These are phyloP conservation scores for Sparassis latifolia DNA, from an alignment of 1,284 basidiomycete genomes.

Conservation along the genomic window DNA sequence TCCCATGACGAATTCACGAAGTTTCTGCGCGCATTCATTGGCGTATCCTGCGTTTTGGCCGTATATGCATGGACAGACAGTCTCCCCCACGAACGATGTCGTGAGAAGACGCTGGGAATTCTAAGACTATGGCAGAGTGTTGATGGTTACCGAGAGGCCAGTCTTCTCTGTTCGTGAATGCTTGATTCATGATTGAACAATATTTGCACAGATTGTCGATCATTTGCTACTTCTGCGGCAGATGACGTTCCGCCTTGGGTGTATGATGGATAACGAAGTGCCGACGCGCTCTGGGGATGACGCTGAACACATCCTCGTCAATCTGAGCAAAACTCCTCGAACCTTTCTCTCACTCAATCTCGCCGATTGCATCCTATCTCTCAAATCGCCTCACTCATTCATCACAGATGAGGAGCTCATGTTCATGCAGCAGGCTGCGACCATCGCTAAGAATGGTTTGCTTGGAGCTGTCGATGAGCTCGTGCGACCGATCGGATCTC, in stretches of 20 bases:
- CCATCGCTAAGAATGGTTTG: slow-evolving; percentile 59
- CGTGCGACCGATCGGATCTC: slow-evolving; percentile 39
- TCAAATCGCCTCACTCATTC: slow-evolving; percentile 48
- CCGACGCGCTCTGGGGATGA: slow-evolving; percentile 57
- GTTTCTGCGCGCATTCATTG: slow-evolving; percentile 59
- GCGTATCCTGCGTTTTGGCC: slow-evolving; percentile 60
- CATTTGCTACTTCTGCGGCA: slow-evolving; percentile 58
- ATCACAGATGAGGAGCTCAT: slow-evolving; percentile 55
- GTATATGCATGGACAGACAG: slow-evolving; percentile 78
- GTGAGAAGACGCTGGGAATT: slow-evolving; percentile 55
- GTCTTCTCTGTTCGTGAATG: slow-evolving; percentile 8
- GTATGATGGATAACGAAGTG: slow-evolving; percentile 53
- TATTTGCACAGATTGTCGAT: slow-evolving; percentile 48
- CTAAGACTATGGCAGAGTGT: slow-evolving; percentile 64
- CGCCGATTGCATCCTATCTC: slow-evolving; percentile 44
- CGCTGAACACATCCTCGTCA: slow-evolving; percentile 59
- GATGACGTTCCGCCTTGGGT: slow-evolving; percentile 55
- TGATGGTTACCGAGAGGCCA: slow-evolving; percentile 58
- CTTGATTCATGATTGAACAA: background rate
- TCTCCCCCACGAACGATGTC: slow-evolving; percentile 55
- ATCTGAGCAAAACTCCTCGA: slow-evolving; percentile 54
- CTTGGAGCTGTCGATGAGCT: slow-evolving; percentile 58
- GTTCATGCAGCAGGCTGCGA: slow-evolving; percentile 50
- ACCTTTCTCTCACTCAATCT: slow-evolving; percentile 54
- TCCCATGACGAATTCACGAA: slow-evolving; percentile 55